These are phyloP conservation scores for Wickerhamiella lipophila DNA, from an alignment of 805 yeast species.

Conservation along the genomic window DNA sequence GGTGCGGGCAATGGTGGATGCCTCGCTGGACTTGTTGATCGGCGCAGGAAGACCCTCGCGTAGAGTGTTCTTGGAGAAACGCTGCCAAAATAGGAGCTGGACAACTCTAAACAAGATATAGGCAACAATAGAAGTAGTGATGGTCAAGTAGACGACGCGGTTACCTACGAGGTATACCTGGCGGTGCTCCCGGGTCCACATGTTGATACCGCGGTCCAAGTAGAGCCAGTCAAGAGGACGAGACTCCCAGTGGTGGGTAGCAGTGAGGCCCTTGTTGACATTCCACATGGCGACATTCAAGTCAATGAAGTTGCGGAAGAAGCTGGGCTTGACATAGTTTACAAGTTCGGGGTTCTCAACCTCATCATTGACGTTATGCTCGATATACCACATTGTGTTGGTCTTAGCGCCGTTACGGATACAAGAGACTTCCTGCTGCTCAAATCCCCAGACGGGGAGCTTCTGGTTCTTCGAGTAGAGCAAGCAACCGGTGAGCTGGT, in stretches of 20 bases:
- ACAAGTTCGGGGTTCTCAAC: slow-evolving; percentile 28
- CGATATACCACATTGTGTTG: slow-evolving; percentile 65
- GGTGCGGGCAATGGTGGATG: neutral
- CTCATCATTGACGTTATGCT: slow-evolving; percentile 46
- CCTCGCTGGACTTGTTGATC: neutral
- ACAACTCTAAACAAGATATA: slow-evolving; percentile 23
- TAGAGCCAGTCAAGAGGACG: slow-evolving; percentile 56
- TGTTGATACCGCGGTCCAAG: slow-evolving; percentile 44
- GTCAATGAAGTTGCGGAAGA: slow-evolving; percentile 42
- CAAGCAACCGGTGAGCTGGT: slow-evolving; percentile 53
- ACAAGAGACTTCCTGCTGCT: slow-evolving; percentile 83
- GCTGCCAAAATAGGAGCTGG: slow-evolving; percentile 31
- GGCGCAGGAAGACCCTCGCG: slow-evolving; percentile 8
- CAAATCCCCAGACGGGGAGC: slow-evolving; percentile 75
- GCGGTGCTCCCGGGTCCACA: slow-evolving; percentile 36
- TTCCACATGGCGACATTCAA: slow-evolving; percentile 46
- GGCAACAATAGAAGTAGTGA: slow-evolving; percentile 27
- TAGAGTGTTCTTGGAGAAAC: slow-evolving; percentile 14
- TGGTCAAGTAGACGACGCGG: slow-evolving; percentile 41
- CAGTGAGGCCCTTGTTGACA: slow-evolving; percentile 36
- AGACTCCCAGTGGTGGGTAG: slow-evolving; percentile 39
- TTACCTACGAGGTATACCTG: slow-evolving; percentile 55
- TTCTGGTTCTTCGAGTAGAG: slow-evolving; percentile 59
- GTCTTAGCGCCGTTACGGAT: slow-evolving; percentile 56
- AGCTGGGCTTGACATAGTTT: slow-evolving; percentile 30